Percentiles rank a stretch among this genome's conserved stretches.
phyloP scores from a whole-genome alignment of 2,329 filamentous ascomycete genomes.

The Penicillium fuscoglaucum region DNA sequence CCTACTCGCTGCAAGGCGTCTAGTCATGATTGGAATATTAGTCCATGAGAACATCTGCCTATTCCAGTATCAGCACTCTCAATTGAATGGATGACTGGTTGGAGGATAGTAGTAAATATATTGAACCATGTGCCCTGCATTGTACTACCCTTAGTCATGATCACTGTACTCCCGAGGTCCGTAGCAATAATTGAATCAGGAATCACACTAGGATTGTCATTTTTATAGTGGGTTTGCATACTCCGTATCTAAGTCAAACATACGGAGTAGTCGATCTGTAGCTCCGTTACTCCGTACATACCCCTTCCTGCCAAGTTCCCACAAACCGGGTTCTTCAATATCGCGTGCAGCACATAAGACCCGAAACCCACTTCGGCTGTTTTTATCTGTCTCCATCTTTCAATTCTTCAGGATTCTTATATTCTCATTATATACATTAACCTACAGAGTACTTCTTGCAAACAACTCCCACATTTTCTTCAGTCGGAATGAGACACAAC shows the following conservation, averaged over 20 bases:
- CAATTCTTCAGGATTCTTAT: not conserved
- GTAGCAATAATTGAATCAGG: constrained; percentile 4
- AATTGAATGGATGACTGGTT: constrained; percentile 10
- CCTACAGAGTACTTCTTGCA: not conserved
- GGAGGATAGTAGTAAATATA: constrained; percentile 9
- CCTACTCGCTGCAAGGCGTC: constrained; percentile 23
- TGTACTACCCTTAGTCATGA: not conserved
- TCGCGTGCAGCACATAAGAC: constrained; percentile 10
- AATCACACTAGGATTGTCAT: not conserved
- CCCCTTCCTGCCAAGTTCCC: not conserved
- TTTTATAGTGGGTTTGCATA: not conserved
- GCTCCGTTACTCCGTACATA: not conserved
- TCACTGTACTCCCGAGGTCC: not conserved
- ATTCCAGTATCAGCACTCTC: not conserved
- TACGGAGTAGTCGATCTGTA: not conserved
- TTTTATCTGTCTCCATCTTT: not conserved
- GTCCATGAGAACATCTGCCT: constrained; percentile 18
- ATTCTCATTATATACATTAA: not conserved
- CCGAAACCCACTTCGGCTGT: constrained; percentile 4
- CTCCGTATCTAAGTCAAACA: not conserved
- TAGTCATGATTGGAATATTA: constrained; percentile 27
- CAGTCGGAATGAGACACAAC: not conserved
- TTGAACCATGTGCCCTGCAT: constrained; percentile 14
- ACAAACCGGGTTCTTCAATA: not conserved
- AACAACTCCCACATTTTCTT: not conserved